A percentile compares a stretch with the other conserved stretches of the same genome.
phyloP scores from a whole-genome alignment of 306 rosid genomes.

The Hylodesmum podocarpum region DNA sequence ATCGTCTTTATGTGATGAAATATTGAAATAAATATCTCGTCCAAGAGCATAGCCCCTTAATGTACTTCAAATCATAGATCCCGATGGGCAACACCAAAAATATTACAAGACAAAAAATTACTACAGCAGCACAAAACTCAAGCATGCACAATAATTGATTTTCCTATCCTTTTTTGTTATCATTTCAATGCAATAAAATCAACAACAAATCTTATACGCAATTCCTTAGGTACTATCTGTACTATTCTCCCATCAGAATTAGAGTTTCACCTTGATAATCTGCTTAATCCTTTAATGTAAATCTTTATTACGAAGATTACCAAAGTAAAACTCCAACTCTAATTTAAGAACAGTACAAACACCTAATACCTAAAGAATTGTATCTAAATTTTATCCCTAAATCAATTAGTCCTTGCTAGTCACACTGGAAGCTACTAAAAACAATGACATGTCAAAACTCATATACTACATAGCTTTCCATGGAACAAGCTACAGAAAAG shows the following conservation, averaged over 20 bases:
- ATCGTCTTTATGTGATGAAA: background rate
- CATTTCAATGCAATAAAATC: conserved; percentile 28
- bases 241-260: too few species aligned
- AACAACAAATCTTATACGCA: too few species aligned
- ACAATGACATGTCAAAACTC: background rate
- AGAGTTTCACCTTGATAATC: too few species aligned
- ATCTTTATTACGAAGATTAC: too few species aligned
- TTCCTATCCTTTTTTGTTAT: background rate
- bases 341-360: too few species aligned
- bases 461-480: background rate
- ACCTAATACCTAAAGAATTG: too few species aligned
- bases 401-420: conserved; percentile 37
- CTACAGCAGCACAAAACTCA: conserved; percentile 20
- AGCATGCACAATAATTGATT: conserved; percentile 24
- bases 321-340: too few species aligned
- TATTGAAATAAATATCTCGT: conserved; percentile 10
- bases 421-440: conserved; percentile 8
- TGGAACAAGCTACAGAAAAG: background rate
- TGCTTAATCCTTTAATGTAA: too few species aligned
- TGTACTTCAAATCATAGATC: conserved; percentile 15
- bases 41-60: background rate
- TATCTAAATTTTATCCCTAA: too few species aligned
- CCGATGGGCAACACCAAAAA: background rate
- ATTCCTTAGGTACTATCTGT: too few species aligned
- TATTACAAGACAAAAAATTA: background rate